Evolutionary conservation across 108 stramenopile species (phyloP).

Genomic region (Fragilariopsis cylindrus): DNA sequence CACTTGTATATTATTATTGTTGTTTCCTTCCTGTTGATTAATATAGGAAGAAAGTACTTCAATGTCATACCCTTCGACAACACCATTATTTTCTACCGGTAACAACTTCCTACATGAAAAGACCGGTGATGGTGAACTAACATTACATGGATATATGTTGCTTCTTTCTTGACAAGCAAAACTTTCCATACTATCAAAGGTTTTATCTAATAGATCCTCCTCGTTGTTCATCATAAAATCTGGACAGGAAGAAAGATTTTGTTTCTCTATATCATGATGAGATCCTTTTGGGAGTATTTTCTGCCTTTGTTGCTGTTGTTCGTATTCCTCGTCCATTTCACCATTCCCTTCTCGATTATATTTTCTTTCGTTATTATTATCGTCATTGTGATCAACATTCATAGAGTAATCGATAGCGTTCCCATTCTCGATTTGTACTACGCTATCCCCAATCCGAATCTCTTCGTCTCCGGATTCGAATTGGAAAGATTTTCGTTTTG

Average conservation of each 20-base stretch:
- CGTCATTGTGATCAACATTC: not conserved
- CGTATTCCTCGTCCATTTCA: not conserved
- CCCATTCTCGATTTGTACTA: not conserved
- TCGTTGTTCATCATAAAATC: not conserved
- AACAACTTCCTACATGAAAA: not conserved
- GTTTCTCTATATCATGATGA: not conserved
- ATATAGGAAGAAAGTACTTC: not conserved
- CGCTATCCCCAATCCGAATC: not conserved
- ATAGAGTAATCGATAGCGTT: not conserved
- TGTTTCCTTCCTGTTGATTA: not conserved
- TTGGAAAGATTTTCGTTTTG: not conserved
- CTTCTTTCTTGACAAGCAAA: not conserved
- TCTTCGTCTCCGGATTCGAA: not conserved
- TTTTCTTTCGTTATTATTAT: not conserved
- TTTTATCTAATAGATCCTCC: constrained; percentile 1
- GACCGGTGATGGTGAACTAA: not conserved
- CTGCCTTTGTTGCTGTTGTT: not conserved
- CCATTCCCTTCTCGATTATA: not conserved
- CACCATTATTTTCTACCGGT: not conserved
- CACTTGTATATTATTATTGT: not conserved
- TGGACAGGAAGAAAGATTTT: not conserved
- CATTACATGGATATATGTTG: not conserved
- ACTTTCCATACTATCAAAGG: constrained; percentile 11
- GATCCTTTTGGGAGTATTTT: not conserved
- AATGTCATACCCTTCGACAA: not conserved